phyloP scores from a whole-genome alignment of 1,139 yeast species.

The Kodamaea anthophila region DNA sequence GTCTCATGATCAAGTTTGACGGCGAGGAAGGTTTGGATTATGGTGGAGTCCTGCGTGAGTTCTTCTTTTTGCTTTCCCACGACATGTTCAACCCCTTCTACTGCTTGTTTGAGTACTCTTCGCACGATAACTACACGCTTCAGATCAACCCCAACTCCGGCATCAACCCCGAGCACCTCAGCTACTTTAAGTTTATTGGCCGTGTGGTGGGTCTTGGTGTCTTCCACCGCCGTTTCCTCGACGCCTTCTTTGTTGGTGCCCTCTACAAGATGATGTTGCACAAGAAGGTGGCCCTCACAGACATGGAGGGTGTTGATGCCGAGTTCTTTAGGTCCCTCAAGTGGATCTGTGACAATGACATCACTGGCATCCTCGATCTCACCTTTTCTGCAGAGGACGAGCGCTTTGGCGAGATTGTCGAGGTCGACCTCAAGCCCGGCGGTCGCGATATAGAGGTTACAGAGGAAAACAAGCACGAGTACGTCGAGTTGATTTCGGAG shows the following conservation, averaged over 20 bases:
- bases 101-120: slow-evolving; percentile 93
- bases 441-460: slow-evolving; percentile 89
- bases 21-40: slow-evolving; percentile 99
- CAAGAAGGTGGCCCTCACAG: slow-evolving; percentile 90
- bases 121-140: slow-evolving; percentile 94
- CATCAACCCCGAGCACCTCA: slow-evolving; percentile 95
- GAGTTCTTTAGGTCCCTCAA: slow-evolving; percentile 91
- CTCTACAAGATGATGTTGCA: slow-evolving; percentile 95
- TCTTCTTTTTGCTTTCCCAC: slow-evolving; percentile 90
- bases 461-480: slow-evolving; percentile 90
- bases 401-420: slow-evolving; percentile 88
- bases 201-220: slow-evolving; percentile 97
- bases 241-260: slow-evolving; percentile 97
- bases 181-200: slow-evolving; percentile 96
- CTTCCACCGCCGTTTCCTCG: slow-evolving; percentile 95
- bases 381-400: slow-evolving; percentile 96
- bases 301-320: slow-evolving; percentile 98
- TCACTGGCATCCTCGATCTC: slow-evolving; percentile 71
- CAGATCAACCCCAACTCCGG: slow-evolving; percentile 98
- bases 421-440: slow-evolving; percentile 82
- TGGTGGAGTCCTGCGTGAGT: slow-evolving; percentile 98
- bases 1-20: slow-evolving; percentile 95
- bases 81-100: slow-evolving; percentile 99
- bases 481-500: slow-evolving; percentile 89
- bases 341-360: slow-evolving; percentile 94